A percentile compares a stretch with the other conserved stretches of the same genome.
Evolutionary conservation across 2,329 filamentous ascomycete genomes (phyloP).

Genomic region (Anthostomella pinea): DNA sequence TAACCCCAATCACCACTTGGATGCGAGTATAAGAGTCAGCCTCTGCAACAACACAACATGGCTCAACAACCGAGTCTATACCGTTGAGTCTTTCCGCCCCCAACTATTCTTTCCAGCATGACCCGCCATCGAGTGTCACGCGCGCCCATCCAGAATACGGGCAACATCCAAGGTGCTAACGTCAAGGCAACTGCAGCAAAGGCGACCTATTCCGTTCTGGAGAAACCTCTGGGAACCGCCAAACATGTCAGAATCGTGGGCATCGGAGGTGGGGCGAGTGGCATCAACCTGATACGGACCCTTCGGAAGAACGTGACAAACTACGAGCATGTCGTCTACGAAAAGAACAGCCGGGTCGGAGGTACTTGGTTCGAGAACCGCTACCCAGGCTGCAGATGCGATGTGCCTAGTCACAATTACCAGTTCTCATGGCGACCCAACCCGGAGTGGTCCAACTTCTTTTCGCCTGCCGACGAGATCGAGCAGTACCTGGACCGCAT

Average conservation of each 20-base stretch:
- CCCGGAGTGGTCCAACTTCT: slow-evolving; percentile 57
- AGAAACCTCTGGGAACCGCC: slow-evolving; percentile 37
- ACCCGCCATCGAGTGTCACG: slow-evolving; percentile 23
- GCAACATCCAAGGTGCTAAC: slow-evolving; percentile 19
- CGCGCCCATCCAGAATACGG: slow-evolving; percentile 11
- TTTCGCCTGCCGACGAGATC: slow-evolving; percentile 54
- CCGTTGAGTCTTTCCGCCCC: slow-evolving; percentile 24
- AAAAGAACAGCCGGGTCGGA: slow-evolving; percentile 54
- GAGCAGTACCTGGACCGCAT: slow-evolving; percentile 48
- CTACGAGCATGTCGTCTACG: slow-evolving; percentile 50
- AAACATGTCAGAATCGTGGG: slow-evolving; percentile 42
- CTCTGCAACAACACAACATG: slow-evolving; percentile 18
- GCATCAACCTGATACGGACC: slow-evolving; percentile 44
- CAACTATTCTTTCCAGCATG: slow-evolving; percentile 24
- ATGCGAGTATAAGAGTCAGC: slow-evolving; percentile 19
- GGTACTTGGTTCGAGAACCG: slow-evolving; percentile 59
- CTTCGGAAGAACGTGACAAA: slow-evolving; percentile 40
- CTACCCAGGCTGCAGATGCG: slow-evolving; percentile 57
- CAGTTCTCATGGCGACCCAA: slow-evolving; percentile 62
- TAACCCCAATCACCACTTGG: slow-evolving; percentile 2
- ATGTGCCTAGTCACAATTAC: slow-evolving; percentile 59
- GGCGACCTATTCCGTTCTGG: slow-evolving; percentile 33
- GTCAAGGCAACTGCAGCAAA: slow-evolving; percentile 11
- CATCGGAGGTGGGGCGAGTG: slow-evolving; percentile 44
- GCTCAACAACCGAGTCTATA: slow-evolving; percentile 15